These are phyloP conservation scores for Saccharomycopsis phalli DNA, from an alignment of 1,139 yeast species.

Conservation along the genomic window DNA sequence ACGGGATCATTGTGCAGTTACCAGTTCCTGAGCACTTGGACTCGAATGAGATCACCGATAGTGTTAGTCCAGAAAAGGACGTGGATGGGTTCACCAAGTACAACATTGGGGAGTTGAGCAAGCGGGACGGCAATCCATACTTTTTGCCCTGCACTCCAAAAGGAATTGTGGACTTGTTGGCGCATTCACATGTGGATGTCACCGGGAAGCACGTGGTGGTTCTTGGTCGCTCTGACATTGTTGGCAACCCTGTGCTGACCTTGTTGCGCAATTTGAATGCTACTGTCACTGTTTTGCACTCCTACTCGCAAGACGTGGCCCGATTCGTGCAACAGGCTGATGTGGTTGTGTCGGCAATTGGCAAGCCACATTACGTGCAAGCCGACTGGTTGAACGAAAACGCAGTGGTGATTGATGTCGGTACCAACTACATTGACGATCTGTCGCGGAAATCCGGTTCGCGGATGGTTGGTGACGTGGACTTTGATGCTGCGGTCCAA, in stretches of 20 bases:
- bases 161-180: constrained; percentile 77
- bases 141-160: constrained; percentile 96
- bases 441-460: constrained; percentile 70
- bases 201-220: constrained; percentile 88
- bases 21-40: constrained; percentile 81
- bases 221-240: constrained; percentile 92
- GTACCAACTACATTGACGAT: constrained; percentile 84
- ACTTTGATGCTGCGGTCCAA: constrained; percentile 55
- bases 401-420: constrained; percentile 89
- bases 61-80: constrained; percentile 74
- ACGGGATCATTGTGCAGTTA: constrained; percentile 86
- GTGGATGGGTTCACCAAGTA: constrained; percentile 93
- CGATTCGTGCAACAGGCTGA: constrained; percentile 66
- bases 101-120: constrained; percentile 88
- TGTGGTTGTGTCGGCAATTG: constrained; percentile 87
- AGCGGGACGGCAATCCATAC: constrained; percentile 76
- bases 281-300: constrained; percentile 64
- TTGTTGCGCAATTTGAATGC: constrained; percentile 76
- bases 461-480: constrained; percentile 91
- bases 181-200: constrained; percentile 50
- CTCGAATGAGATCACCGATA: constrained; percentile 68
- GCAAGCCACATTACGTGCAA: constrained; percentile 71
- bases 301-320: constrained; percentile 59
- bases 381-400: constrained; percentile 86
- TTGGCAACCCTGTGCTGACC: constrained; percentile 87